Percentiles rank a stretch among this genome's conserved stretches.
Evolutionary conservation across 1,139 yeast species (phyloP).

Genomic region (Protomyces gravidus): DNA sequence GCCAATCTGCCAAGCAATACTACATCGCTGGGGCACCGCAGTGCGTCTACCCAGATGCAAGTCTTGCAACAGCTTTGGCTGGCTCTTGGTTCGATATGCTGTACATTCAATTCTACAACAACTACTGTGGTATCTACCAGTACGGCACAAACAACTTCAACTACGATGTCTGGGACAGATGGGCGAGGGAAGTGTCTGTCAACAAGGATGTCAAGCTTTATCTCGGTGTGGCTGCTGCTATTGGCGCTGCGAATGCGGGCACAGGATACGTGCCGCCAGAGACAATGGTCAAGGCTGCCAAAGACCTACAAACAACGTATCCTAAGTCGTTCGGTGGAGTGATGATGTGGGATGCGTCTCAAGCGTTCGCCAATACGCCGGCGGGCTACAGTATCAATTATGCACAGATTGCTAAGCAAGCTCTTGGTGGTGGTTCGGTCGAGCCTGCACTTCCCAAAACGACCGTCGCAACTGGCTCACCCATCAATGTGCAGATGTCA

Average conservation of each 20-base stretch:
- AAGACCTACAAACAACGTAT: slow-evolving; percentile 32
- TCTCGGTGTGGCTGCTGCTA: slow-evolving; percentile 70
- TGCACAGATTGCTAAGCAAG: slow-evolving; percentile 47
- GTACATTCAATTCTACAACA: slow-evolving; percentile 89
- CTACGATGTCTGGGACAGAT: slow-evolving; percentile 78
- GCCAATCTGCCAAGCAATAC: slow-evolving; percentile 48
- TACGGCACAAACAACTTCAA: slow-evolving; percentile 55
- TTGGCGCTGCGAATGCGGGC: slow-evolving; percentile 55
- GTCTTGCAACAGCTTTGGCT: slow-evolving; percentile 63
- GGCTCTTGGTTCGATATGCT: slow-evolving; percentile 73
- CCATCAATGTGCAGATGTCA: background rate
- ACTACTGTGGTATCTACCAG: slow-evolving; percentile 54
- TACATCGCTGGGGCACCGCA: slow-evolving; percentile 93
- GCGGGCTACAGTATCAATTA: slow-evolving; percentile 45
- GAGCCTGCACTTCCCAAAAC: background rate
- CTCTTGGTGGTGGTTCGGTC: slow-evolving; percentile 36
- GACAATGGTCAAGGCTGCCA: slow-evolving; percentile 42
- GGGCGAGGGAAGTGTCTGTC: slow-evolving; percentile 59
- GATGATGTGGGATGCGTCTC: slow-evolving; percentile 89
- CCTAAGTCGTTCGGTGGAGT: slow-evolving; percentile 66
- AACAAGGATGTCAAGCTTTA: slow-evolving; percentile 59
- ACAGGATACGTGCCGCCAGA: slow-evolving; percentile 57
- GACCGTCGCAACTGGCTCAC: background rate
- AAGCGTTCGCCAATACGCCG: slow-evolving; percentile 54
- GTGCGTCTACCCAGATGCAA: slow-evolving; percentile 87